Base-by-base conservation (phyloP, 75 land plant species). In the Pinus taeda region DNA sequence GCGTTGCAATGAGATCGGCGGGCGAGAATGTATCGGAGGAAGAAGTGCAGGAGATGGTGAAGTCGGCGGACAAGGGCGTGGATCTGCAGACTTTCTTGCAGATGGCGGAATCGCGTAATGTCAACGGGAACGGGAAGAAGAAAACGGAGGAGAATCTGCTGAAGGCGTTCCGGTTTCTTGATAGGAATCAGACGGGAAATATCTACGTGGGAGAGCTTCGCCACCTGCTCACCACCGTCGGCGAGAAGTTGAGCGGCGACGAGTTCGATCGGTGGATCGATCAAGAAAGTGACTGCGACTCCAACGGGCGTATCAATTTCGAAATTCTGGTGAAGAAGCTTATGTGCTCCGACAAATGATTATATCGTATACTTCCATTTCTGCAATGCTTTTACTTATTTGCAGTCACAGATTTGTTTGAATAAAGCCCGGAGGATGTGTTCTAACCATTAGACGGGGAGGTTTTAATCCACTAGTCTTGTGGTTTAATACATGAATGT, bases 1-100 rank as follows among this genome's bases (percentile, higher is more conserved):
- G 67, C 1, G 80, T 83, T 15, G 61, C 85, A 60, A 60, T 87
- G 78, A 49, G 69, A 3, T 87, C 89, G 15, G 79, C 85, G 4
- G 89, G 89, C 11, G 78, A 82, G 75, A 75, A 79, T 20, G 20
- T 57, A n/a, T 74, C 55, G 5, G 83, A 76, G 7, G 69, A 79
- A 22, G 83, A 87, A 5, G 74, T 63, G 39, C 17, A 26, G 17
- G 79, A 56, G 29, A 84, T 87, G 83, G 75, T 83, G 79, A 75
- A 63, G 36, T 24, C 61, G 17, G 79, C 61, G 9, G 83, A 79
- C 60, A 57, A 24, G 3, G 65, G 78, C 75, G 75, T 57, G 4
- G 83, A 81, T 5, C 77, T 81, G 49, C 37, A 55, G 6, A 0
- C 4, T 0, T 72, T 72, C 57, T 42, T 74, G 58, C 77, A 81